These are phyloP conservation scores for Fusarium buxicola DNA, from an alignment of 2,329 filamentous ascomycete species.

Conservation along the genomic window DNA sequence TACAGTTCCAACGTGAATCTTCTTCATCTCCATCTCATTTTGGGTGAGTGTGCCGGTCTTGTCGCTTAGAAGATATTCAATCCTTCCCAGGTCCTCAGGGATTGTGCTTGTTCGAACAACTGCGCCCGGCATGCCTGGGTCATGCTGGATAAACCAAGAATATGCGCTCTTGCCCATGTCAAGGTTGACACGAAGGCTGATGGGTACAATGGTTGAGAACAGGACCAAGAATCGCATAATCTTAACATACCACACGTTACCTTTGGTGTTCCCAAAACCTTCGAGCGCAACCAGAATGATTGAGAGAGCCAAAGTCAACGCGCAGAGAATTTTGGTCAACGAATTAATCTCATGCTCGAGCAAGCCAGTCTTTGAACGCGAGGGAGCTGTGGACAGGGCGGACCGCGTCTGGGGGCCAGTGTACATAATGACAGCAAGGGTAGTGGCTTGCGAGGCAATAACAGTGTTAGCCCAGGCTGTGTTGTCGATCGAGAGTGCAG, in stretches of 20 bases:
- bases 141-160: slow-evolving; percentile 93
- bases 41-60: slow-evolving; percentile 99
- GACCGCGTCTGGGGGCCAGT: slow-evolving; percentile 95
- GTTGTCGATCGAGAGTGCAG: slow-evolving; percentile 91
- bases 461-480: slow-evolving; percentile 99
- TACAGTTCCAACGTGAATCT: slow-evolving; percentile 97
- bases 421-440: slow-evolving; percentile 91
- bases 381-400: slow-evolving; percentile 90
- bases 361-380: slow-evolving; percentile 92
- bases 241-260: slow-evolving; percentile 88
- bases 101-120: slow-evolving; percentile 98
- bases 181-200: slow-evolving; percentile 94
- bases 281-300: slow-evolving; percentile 89
- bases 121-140: slow-evolving; percentile 88
- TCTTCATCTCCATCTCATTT: slow-evolving; percentile 99
- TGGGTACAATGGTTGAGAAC: slow-evolving; percentile 99
- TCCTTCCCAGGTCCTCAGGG: slow-evolving; percentile 92
- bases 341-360: slow-evolving; percentile 98
- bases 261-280: slow-evolving; percentile 76
- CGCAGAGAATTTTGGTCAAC: slow-evolving; percentile 93
- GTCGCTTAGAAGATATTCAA: slow-evolving; percentile 95
- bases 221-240: slow-evolving; percentile 98
- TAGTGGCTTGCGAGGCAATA: slow-evolving; percentile 90
- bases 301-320: slow-evolving; percentile 86
- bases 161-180: slow-evolving; percentile 98